phyloP scores from a whole-genome alignment of 2,329 filamentous ascomycete genomes.

The Pestalotiopsis sp. region DNA sequence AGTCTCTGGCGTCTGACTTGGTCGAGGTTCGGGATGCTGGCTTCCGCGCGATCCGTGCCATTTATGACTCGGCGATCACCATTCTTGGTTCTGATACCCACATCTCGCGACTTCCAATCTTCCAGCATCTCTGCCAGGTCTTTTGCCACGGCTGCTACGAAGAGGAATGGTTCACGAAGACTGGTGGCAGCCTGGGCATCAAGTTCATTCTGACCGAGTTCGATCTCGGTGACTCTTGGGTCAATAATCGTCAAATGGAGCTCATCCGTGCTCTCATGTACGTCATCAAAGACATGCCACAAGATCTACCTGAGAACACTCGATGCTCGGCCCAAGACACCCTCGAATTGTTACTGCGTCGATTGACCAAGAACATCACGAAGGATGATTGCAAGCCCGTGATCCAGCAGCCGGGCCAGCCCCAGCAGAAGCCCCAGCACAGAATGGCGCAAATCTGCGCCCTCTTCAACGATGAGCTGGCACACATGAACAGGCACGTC shows the following conservation, averaged over 20 bases:
- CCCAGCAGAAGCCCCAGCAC: conserved; percentile 47
- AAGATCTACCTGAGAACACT: conserved; percentile 89
- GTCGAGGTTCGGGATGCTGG: conserved; percentile 80
- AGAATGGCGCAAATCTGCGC: conserved; percentile 78
- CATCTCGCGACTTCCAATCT: conserved; percentile 79
- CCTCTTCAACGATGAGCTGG: conserved; percentile 83
- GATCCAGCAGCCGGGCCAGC: conserved; percentile 41
- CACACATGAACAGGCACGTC: conserved; percentile 95
- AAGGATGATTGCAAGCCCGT: conserved; percentile 70
- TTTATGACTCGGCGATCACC: conserved; percentile 73
- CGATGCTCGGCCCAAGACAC: conserved; percentile 81
- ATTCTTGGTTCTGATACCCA: conserved; percentile 78
- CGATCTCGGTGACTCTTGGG: conserved; percentile 81
- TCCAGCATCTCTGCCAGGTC: conserved; percentile 76
- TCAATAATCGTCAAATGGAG: conserved; percentile 80
- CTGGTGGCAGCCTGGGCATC: conserved; percentile 88
- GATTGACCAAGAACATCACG: conserved; percentile 76
- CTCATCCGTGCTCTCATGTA: conserved; percentile 92
- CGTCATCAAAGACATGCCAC: conserved; percentile 97
- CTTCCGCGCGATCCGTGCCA: conserved; percentile 73
- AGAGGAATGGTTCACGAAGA: conserved; percentile 98
- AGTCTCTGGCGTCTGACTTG: conserved; percentile 86
- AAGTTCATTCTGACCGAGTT: conserved; percentile 83
- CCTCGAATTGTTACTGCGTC: conserved; percentile 74
- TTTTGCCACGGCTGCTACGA: conserved; percentile 96